These are phyloP conservation scores for Diplodia sapinea DNA, from an alignment of 2,329 filamentous ascomycete species.

Conservation along the genomic window DNA sequence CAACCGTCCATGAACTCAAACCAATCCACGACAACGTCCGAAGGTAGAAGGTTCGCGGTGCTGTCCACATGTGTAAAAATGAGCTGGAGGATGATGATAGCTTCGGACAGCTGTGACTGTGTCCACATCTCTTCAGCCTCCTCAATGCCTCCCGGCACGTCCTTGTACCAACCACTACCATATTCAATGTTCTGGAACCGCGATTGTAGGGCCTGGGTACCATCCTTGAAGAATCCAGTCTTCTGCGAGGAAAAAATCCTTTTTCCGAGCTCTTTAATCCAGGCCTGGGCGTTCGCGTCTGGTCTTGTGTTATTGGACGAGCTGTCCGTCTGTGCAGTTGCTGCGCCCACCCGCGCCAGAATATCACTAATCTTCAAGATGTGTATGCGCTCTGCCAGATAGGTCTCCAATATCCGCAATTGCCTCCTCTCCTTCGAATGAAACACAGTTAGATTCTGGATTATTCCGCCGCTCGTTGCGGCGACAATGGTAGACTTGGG, in stretches of 20 bases:
- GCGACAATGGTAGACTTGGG: slow-evolving; percentile 52
- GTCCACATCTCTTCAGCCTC: slow-evolving; percentile 68
- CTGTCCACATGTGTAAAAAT: slow-evolving; percentile 73
- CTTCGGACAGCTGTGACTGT: slow-evolving; percentile 69
- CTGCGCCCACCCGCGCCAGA: slow-evolving; percentile 44
- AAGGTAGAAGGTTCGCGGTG: slow-evolving; percentile 43
- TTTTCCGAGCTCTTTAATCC: slow-evolving; percentile 45
- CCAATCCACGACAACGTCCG: slow-evolving; percentile 44
- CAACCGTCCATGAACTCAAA: slow-evolving; percentile 37
- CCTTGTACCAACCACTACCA: slow-evolving; percentile 55
- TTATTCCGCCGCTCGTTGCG: slow-evolving; percentile 36
- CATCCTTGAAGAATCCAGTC: slow-evolving; percentile 56
- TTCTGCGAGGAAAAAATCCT: slow-evolving; percentile 39
- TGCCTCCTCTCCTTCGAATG: slow-evolving; percentile 67
- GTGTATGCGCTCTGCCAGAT: slow-evolving; percentile 73
- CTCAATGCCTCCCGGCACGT: slow-evolving; percentile 56
- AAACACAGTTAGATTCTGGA: slow-evolving; percentile 51
- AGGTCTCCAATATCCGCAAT: slow-evolving; percentile 71
- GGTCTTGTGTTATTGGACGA: slow-evolving; percentile 35
- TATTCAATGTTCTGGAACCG: slow-evolving; percentile 54
- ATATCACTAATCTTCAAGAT: slow-evolving; percentile 47
- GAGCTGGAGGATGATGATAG: slow-evolving; percentile 74
- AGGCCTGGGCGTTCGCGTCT: slow-evolving; percentile 42
- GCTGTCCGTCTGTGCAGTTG: neutral
- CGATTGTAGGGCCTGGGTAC: slow-evolving; percentile 57